Percentiles rank a stretch among this genome's conserved stretches.
phyloP scores from a whole-genome alignment of 768 basidiomycete genomes.

The Leucosporidium yakuticum region DNA sequence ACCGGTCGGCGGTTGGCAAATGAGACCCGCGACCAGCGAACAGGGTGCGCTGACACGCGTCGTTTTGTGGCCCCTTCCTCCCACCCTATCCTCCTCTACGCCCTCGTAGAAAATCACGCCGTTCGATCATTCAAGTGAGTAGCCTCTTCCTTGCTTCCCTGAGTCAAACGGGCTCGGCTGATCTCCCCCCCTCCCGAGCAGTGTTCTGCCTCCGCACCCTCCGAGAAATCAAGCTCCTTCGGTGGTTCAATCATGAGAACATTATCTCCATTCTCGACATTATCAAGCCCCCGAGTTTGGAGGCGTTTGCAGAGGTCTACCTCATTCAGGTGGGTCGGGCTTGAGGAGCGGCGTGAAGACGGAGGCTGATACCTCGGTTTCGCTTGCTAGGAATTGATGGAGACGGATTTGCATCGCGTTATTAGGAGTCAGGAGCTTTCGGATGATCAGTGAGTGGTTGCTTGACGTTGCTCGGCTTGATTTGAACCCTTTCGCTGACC shows the following conservation, averaged over 20 bases:
- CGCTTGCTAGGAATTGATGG: constrained; percentile 38
- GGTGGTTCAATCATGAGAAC: constrained; percentile 50
- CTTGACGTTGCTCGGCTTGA: not conserved
- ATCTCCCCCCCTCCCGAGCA: not conserved
- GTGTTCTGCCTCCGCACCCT: constrained; percentile 83
- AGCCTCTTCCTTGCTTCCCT: not conserved
- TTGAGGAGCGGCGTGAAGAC: not conserved
- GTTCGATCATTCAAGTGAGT: constrained; percentile 72
- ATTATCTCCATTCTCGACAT: constrained; percentile 88
- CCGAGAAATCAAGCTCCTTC: constrained; percentile 74
- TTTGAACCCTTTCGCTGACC: not conserved
- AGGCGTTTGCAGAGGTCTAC: constrained; percentile 82
- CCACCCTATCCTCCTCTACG: not conserved
- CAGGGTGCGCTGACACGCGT: too few relatives aligned
- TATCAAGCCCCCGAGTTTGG: constrained; percentile 69
- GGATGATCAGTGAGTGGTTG: constrained; percentile 88
- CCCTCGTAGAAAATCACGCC: constrained; percentile 66
- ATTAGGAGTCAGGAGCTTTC: constrained; percentile 91
- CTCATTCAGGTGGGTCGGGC: constrained; percentile 45
- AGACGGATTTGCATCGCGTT: constrained; percentile 72
- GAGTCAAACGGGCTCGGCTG: not conserved
- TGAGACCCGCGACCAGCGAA: too few relatives aligned
- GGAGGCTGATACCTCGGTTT: not conserved
- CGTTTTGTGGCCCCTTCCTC: too few relatives aligned
- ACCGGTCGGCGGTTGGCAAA: too few relatives aligned